A percentile compares a stretch with the other conserved stretches of the same genome.
phyloP scores from a whole-genome alignment of 1,139 yeast genomes.

The Geotrichum klebahnii region DNA sequence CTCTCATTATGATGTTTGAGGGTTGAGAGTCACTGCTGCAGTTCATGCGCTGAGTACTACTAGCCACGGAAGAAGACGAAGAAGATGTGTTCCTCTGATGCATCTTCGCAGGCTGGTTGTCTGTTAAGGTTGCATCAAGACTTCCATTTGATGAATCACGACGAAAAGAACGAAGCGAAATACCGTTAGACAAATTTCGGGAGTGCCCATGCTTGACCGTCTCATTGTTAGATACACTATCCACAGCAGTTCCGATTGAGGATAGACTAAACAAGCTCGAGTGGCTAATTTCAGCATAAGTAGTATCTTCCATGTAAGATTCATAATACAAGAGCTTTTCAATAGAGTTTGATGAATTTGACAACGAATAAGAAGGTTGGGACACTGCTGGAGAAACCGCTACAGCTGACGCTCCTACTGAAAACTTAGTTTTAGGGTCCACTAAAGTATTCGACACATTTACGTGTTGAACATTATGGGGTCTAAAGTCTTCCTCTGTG shows the following conservation, averaged over 20 bases:
- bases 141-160: slow-evolving; percentile 3
- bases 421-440: neutral
- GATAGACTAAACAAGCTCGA: neutral
- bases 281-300: no score
- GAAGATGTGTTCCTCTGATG: no score
- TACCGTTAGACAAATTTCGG: neutral
- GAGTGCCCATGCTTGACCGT: neutral
- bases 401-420: no score
- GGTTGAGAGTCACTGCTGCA: neutral
- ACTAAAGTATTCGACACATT: neutral
- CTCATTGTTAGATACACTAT: neutral
- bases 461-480: slow-evolving; percentile 4
- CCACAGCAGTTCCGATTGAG: slow-evolving; percentile 4
- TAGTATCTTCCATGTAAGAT: no score
- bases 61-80: no score
- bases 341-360: no score
- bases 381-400: neutral
- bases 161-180: neutral
- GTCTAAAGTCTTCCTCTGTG: slow-evolving; percentile 6
- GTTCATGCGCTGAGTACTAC: neutral
- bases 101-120: no score
- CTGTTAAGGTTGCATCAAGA: no score
- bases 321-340: no score
- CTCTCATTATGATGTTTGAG: neutral
- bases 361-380: no score